phyloP scores from a whole-genome alignment of 768 basidiomycete genomes.

The Auricularia sp. region DNA sequence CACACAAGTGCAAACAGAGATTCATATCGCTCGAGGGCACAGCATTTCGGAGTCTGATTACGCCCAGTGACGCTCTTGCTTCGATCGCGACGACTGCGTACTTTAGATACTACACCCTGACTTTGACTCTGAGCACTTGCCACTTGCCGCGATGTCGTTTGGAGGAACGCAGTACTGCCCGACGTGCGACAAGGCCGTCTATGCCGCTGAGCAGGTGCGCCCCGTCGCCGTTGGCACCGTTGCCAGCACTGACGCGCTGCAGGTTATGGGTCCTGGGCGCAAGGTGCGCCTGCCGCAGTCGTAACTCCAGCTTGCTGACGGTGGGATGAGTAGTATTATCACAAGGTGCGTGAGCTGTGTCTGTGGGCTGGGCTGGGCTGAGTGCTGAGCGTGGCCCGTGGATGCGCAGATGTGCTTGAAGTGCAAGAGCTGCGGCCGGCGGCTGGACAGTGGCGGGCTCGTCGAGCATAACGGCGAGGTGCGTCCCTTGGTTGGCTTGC shows the following conservation, averaged over 20 bases:
- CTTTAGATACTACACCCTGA: no score
- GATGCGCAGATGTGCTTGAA: conserved; percentile 60
- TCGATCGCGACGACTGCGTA: no score
- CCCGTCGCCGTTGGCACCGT: not conserved
- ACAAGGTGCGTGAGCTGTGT: conserved; percentile 42
- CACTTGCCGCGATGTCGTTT: conserved; percentile 23
- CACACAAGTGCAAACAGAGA: no score
- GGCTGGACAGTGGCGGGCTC: conserved; percentile 65
- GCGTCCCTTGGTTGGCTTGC: conserved; percentile 14
- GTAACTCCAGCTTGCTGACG: not conserved
- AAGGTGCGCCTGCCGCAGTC: conserved; percentile 43
- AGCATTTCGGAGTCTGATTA: no score
- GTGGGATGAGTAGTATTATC: conserved; percentile 48
- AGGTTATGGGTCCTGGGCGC: conserved; percentile 82
- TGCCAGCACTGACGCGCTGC: conserved; percentile 3
- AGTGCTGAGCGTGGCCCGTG: conserved; percentile 6
- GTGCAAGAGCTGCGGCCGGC: conserved; percentile 66
- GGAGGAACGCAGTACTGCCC: conserved; percentile 66
- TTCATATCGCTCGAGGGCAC: no score
- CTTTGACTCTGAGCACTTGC: no score
- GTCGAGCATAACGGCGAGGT: conserved; percentile 81
- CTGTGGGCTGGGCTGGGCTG: not conserved
- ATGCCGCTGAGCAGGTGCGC: conserved; percentile 79
- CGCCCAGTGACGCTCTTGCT: no score
- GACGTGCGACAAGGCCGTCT: conserved; percentile 64